phyloP scores from a whole-genome alignment of 805 yeast genomes.

The Cyberlindnera veronae region DNA sequence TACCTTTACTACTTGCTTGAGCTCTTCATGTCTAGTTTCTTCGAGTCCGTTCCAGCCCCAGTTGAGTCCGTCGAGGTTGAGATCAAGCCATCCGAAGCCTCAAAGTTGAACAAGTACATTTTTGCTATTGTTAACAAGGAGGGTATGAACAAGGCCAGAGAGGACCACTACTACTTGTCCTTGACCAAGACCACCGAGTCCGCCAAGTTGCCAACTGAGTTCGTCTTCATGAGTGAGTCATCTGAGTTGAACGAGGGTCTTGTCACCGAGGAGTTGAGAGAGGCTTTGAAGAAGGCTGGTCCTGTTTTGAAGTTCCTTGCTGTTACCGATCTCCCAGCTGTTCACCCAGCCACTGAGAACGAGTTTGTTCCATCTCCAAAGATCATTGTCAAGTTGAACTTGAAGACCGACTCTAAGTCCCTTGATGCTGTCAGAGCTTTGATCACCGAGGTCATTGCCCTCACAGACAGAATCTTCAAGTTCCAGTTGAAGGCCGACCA shows the following conservation, averaged over 20 bases:
- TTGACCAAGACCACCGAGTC: conserved; percentile 81
- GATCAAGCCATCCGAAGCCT: conserved; percentile 48
- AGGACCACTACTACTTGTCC: conserved; percentile 74
- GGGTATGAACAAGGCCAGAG: conserved; percentile 74
- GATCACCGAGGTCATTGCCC: conserved; percentile 51
- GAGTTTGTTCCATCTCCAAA: conserved; percentile 50
- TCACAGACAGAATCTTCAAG: conserved; percentile 51
- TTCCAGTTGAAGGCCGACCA: conserved; percentile 70
- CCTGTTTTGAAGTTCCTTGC: conserved; percentile 62
- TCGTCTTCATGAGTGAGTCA: conserved; percentile 86
- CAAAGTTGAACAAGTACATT: conserved; percentile 49
- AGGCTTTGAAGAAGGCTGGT: conserved; percentile 40
- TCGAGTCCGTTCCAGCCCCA: conserved; percentile 52
- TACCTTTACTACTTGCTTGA: conserved; percentile 66
- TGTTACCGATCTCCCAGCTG: conserved; percentile 79
- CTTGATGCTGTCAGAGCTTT: conserved; percentile 46
- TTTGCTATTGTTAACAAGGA: conserved; percentile 83
- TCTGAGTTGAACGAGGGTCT: conserved; percentile 73
- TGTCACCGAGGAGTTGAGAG: conserved; percentile 45
- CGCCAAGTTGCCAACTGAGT: conserved; percentile 62
- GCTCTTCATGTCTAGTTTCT: conserved; percentile 50
- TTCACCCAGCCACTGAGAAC: conserved; percentile 58
- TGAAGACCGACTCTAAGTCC: conserved; percentile 50
- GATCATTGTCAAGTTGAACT: conserved; percentile 50
- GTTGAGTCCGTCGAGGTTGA: conserved; percentile 59